A percentile compares a stretch with the other conserved stretches of the same genome.
Evolutionary conservation across 2,329 filamentous ascomycete genomes (phyloP).

Genomic region (Taxawa tesnikishii): DNA sequence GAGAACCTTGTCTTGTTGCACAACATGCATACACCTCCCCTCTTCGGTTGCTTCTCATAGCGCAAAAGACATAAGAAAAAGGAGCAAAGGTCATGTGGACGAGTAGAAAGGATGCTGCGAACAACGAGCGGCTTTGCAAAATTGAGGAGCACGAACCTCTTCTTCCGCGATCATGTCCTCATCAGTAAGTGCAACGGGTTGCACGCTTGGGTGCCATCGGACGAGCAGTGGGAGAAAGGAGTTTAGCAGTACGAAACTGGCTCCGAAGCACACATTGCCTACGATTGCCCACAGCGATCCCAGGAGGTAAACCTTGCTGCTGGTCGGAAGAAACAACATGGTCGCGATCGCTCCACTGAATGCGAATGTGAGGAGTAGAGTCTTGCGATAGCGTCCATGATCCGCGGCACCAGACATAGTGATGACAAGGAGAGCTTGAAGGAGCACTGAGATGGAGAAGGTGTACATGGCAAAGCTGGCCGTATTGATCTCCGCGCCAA

Average conservation of each 20-base stretch:
- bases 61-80: no score
- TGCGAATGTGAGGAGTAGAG: constrained; percentile 73
- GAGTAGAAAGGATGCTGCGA: no score
- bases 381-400: constrained; percentile 80
- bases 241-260: constrained; percentile 89
- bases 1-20: no score
- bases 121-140: no score
- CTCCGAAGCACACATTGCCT: constrained; percentile 87
- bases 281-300: constrained; percentile 77
- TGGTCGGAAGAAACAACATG: constrained; percentile 77
- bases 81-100: no score
- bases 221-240: constrained; percentile 89
- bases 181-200: no score
- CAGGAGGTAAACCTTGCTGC: constrained; percentile 63
- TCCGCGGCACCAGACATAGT: constrained; percentile 95
- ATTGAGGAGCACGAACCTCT: no score
- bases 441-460: constrained; percentile 79
- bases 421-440: constrained; percentile 84
- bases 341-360: constrained; percentile 69
- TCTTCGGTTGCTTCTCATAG: no score
- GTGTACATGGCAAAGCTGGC: constrained; percentile 98
- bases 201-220: constrained; percentile 60
- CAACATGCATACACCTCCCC: no score
- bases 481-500: constrained; percentile 83
- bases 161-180: no score